These are phyloP conservation scores for Trichophyton benhamiae DNA, from an alignment of 2,329 filamentous ascomycete genomes.

Conservation along the genomic window DNA sequence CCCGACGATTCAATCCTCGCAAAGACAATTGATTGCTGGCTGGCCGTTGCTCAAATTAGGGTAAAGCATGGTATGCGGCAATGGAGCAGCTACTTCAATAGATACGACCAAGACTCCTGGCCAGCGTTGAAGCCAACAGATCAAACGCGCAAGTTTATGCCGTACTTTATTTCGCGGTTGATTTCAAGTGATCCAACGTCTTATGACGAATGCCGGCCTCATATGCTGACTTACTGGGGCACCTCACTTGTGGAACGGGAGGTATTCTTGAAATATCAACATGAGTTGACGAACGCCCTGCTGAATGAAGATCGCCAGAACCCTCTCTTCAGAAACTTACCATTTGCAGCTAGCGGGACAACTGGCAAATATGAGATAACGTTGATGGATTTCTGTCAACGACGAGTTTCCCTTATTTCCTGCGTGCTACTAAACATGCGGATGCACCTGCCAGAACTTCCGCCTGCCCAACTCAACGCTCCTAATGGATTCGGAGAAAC, in stretches of 20 bases:
- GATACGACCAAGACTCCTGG: conserved; percentile 42
- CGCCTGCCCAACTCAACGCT: conserved; percentile 25
- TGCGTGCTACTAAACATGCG: conserved; percentile 49
- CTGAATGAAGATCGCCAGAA: conserved; percentile 37
- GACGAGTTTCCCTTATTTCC: conserved; percentile 45
- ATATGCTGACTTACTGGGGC: conserved; percentile 44
- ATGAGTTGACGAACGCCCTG: conserved; percentile 43
- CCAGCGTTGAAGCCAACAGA: conserved; percentile 33
- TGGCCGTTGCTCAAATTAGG: conserved; percentile 35
- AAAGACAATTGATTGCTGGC: conserved; percentile 45
- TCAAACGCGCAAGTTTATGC: conserved; percentile 37
- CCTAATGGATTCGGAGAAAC: conserved; percentile 25
- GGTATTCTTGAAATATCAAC: conserved; percentile 49
- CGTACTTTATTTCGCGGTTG: conserved; percentile 35
- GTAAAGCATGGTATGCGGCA: conserved; percentile 36
- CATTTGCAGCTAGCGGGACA: conserved; percentile 37
- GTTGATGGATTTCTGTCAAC: conserved; percentile 40
- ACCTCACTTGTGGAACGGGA: conserved; percentile 47
- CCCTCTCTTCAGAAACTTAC: conserved; percentile 44
- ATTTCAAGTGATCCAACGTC: conserved; percentile 32
- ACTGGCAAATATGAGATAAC: conserved; percentile 37
- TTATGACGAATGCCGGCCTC: conserved; percentile 34
- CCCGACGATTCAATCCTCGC: conserved; percentile 44
- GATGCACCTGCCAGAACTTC: conserved; percentile 31
- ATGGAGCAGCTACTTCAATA: conserved; percentile 46